Evolutionary conservation across 108 stramenopile genomes (phyloP).

Genomic region (Nannochloropsis salina): DNA sequence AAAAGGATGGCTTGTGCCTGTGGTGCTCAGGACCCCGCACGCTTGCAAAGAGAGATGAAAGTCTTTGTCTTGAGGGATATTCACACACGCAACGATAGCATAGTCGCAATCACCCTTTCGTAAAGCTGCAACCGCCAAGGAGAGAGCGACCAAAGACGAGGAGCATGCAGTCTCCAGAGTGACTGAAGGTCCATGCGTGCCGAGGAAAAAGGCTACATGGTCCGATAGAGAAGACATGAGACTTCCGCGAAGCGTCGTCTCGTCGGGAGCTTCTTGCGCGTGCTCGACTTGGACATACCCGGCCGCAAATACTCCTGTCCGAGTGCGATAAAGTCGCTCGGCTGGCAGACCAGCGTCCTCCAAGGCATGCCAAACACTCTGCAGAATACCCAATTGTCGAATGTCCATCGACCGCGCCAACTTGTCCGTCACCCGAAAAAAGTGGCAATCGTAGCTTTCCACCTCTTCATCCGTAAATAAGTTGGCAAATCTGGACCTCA

Average conservation of each 20-base stretch:
- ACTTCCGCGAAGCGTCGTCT: neutral
- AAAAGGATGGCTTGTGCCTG: neutral
- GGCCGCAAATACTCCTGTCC: neutral
- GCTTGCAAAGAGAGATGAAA: conserved; percentile 13
- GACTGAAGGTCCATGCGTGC: conserved; percentile 5
- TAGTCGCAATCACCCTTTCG: conserved; percentile 16
- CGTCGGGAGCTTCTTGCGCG: neutral
- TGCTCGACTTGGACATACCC: neutral
- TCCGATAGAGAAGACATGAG: conserved; percentile 11
- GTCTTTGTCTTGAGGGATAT: conserved; percentile 8
- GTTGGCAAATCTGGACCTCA: neutral
- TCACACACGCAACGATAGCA: neutral
- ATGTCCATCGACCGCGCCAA: conserved; percentile 1
- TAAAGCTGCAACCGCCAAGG: neutral
- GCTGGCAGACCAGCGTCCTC: conserved; percentile 9
- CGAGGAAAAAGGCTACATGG: neutral
- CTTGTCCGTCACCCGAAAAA: conserved; percentile 10
- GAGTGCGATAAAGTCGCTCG: neutral
- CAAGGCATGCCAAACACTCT: neutral
- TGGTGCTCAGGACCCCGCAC: conserved; percentile 13
- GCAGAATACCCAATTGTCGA: neutral
- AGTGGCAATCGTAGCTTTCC: conserved; percentile 20
- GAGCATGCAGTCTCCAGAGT: conserved; percentile 23
- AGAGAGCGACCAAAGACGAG: conserved; percentile 19
- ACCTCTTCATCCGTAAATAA: conserved; percentile 1